Evolutionary conservation across 306 rosid species (phyloP), one percentile per base, ranked within the genome.

Genomic region (Cucumis hystrix): DNA sequence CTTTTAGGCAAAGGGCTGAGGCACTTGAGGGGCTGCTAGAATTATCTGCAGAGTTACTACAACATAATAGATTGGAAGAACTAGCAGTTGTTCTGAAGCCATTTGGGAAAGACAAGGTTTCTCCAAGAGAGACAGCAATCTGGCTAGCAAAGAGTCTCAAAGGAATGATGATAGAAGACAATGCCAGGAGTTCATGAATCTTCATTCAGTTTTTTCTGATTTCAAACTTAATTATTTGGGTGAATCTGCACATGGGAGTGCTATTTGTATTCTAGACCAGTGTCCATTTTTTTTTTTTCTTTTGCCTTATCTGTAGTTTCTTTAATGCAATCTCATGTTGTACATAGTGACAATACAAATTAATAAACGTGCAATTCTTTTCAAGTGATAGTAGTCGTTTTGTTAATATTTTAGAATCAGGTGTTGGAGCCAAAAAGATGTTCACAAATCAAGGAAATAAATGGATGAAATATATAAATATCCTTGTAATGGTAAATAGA

Each of bases 111-210:
- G 96, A 88, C 75, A 96, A 92, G 81, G 98, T 92, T 57, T 92
- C 99, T 33, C 99, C 99, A 17, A 92, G 98, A 82, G 99, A 96
- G 88, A 96, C 99, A 1, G 99, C 98, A 17, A 96, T 96, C 83
- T 96, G 99, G 99, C 85, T 96, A 63, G 99, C 99, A 4, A 96
- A 79, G 86, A 96, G 99, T 84, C 95, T 96, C 21, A 92, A 96
- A 83, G 98, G 98, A 89, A 92, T 96, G 97, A 89, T 86, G 97
- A 87, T 79, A 0, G 97, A 92, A 49, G 99, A 96, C 56, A 86
- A 73, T 21, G 91, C 83, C 63, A 87, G 94, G 79, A 59, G 88
- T 81, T 83, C 88, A 17, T 89, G 85, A 90, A 80, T 83, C 71
- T 57, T 54, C 28, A 62, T 71, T 77, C 81, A 84, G 85, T 80